phyloP scores from a whole-genome alignment of 2,329 filamentous ascomycete species.

The Paecilomyces sp. region DNA sequence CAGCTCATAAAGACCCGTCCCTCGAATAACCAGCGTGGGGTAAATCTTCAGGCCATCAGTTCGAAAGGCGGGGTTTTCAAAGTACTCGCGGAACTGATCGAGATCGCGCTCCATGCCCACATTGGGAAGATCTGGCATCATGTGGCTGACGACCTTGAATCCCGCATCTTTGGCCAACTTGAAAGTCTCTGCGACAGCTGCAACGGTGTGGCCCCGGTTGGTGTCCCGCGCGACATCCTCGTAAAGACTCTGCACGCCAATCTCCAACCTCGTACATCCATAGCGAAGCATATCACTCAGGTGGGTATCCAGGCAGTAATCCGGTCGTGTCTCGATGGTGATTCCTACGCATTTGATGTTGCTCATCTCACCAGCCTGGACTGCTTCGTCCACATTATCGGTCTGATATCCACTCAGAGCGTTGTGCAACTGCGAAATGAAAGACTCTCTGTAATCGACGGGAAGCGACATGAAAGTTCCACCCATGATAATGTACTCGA shows the following conservation, averaged over 20 bases:
- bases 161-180: conserved; percentile 95
- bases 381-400: conserved; percentile 88
- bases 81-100: conserved; percentile 96
- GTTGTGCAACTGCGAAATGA: conserved; percentile 94
- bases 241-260: conserved; percentile 94
- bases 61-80: conserved; percentile 90
- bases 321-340: conserved; percentile 93
- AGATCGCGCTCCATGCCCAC: conserved; percentile 97
- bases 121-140: conserved; percentile 99
- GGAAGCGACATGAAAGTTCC: conserved; percentile 98
- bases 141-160: conserved; percentile 98
- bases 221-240: conserved; percentile 98
- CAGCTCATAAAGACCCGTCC: conserved; percentile 91
- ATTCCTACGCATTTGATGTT: conserved; percentile 97
- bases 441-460: conserved; percentile 81
- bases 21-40: conserved; percentile 91
- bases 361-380: conserved; percentile 90
- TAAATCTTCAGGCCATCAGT: conserved; percentile 98
- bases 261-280: conserved; percentile 87
- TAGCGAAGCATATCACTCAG: conserved; percentile 95
- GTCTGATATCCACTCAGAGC: conserved; percentile 94
- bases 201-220: conserved; percentile 92
- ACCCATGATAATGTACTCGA: conserved; percentile 99
- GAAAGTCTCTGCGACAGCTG: conserved; percentile 92
- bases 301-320: conserved; percentile 95